Percentiles rank a stretch among this genome's conserved stretches.
These are phyloP conservation scores for Pythium volutum DNA, from an alignment of 352 stramenopile genomes.

Conservation along the genomic window DNA sequence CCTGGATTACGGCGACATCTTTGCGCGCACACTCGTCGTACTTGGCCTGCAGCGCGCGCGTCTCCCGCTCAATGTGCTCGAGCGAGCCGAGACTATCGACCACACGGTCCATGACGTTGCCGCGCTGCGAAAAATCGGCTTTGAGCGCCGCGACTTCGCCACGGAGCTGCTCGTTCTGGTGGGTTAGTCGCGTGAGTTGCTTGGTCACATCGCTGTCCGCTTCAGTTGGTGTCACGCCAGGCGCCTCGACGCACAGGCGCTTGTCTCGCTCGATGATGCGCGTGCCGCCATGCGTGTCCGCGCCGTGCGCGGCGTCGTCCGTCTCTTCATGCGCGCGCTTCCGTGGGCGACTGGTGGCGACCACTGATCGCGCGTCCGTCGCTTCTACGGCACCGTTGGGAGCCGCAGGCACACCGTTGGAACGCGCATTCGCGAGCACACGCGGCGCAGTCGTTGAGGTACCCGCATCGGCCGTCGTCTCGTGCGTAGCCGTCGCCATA, in stretches of 20 bases:
- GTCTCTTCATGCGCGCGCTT: slow-evolving; percentile 5
- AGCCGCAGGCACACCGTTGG: not conserved
- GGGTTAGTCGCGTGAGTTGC: slow-evolving; percentile 33
- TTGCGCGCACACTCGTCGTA: slow-evolving; percentile 43
- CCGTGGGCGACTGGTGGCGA: not conserved
- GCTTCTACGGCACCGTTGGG: not conserved
- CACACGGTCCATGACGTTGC: slow-evolving; percentile 38
- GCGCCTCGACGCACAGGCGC: not conserved
- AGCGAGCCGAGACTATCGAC: slow-evolving; percentile 34
- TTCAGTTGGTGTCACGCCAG: slow-evolving; percentile 25
- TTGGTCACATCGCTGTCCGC: slow-evolving; percentile 19
- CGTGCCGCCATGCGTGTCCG: not conserved
- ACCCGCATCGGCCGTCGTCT: not conserved
- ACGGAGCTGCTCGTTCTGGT: slow-evolving; percentile 24
- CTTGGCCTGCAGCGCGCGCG: slow-evolving; percentile 38
- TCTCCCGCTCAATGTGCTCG: slow-evolving; percentile 38
- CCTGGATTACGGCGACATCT: slow-evolving; percentile 48
- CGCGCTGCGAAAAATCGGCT: slow-evolving; percentile 9
- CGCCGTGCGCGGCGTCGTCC: not conserved
- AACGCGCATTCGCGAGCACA: not conserved
- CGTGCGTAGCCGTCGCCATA: slow-evolving; percentile 9
- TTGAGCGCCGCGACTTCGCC: slow-evolving; percentile 29
- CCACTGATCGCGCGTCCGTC: not conserved
- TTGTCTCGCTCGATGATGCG: slow-evolving; percentile 6
- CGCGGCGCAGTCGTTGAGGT: not conserved